These are phyloP conservation scores for Bryoglossum gracile DNA, from an alignment of 495 filamentous ascomycete genomes.

Conservation along the genomic window DNA sequence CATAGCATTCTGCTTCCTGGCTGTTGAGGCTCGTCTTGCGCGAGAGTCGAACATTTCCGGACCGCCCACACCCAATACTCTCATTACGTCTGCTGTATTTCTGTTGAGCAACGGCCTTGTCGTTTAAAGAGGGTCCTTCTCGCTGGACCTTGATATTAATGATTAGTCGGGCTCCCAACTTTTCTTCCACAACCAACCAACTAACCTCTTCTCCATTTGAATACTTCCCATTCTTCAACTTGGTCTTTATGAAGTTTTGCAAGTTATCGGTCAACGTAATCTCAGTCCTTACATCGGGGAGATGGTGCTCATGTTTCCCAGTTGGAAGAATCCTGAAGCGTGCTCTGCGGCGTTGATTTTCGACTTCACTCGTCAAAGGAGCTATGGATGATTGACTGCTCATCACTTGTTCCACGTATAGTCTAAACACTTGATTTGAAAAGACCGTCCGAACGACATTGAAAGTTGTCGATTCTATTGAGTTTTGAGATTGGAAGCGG, in stretches of 20 bases:
- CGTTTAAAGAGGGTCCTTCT: background rate
- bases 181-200: background rate
- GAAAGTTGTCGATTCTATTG: slow-evolving; percentile 1
- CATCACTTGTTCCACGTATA: background rate
- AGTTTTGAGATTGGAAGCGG: background rate
- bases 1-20: background rate
- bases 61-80: background rate
- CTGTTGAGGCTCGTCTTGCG: background rate
- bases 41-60: background rate
- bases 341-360: slow-evolving; percentile 1
- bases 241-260: background rate
- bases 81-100: background rate
- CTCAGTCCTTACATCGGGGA: background rate
- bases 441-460: background rate
- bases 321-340: background rate
- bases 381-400: background rate
- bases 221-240: background rate
- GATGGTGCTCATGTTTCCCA: background rate
- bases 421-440: background rate
- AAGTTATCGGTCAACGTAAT: background rate
- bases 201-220: background rate
- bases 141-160: background rate
- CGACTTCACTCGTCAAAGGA: background rate
- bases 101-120: background rate
- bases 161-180: background rate